Percentiles rank a stretch among this genome's conserved stretches.
phyloP scores from a whole-genome alignment of 176 grass and related monocot genomes.

The Oropetium thomaeum region DNA sequence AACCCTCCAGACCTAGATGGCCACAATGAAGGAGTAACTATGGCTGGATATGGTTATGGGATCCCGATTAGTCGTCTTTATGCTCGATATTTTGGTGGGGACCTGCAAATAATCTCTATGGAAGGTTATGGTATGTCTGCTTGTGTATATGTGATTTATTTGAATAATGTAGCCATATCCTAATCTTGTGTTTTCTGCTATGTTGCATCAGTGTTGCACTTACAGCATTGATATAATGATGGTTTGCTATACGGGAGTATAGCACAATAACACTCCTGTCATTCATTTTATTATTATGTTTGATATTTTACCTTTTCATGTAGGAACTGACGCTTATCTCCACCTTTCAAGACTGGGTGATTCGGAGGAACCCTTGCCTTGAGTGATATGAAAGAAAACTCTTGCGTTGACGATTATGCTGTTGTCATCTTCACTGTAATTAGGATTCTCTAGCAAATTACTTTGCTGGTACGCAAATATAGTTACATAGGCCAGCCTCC shows the following conservation, averaged over 20 bases:
- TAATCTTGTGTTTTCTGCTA: background rate
- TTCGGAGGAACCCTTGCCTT: slow-evolving; percentile 91
- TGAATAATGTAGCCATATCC: slow-evolving; percentile 3
- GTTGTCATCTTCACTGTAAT: slow-evolving; percentile 35
- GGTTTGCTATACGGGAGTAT: background rate
- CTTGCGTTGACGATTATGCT: background rate
- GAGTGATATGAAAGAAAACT: slow-evolving; percentile 35
- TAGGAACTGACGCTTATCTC: slow-evolving; percentile 97
- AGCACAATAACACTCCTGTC: background rate
- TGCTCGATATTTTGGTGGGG: slow-evolving; percentile 94
- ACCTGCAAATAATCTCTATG: slow-evolving; percentile 97
- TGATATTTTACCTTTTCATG: background rate
- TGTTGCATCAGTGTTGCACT: background rate
- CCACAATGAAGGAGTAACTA: slow-evolving; percentile 64
- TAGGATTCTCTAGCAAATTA: slow-evolving; percentile 31
- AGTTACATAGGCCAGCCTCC: slow-evolving; percentile 35
- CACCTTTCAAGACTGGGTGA: slow-evolving; percentile 89
- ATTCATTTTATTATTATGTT: background rate
- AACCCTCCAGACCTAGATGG: slow-evolving; percentile 64
- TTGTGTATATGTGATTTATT: background rate
- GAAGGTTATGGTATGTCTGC: slow-evolving; percentile 89
- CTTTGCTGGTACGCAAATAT: slow-evolving; percentile 43
- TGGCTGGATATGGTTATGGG: slow-evolving; percentile 94
- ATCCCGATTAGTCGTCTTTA: slow-evolving; percentile 92
- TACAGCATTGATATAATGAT: background rate